These are phyloP conservation scores for Yamadazyma nakazawae DNA, from an alignment of 805 yeast genomes.

Conservation along the genomic window DNA sequence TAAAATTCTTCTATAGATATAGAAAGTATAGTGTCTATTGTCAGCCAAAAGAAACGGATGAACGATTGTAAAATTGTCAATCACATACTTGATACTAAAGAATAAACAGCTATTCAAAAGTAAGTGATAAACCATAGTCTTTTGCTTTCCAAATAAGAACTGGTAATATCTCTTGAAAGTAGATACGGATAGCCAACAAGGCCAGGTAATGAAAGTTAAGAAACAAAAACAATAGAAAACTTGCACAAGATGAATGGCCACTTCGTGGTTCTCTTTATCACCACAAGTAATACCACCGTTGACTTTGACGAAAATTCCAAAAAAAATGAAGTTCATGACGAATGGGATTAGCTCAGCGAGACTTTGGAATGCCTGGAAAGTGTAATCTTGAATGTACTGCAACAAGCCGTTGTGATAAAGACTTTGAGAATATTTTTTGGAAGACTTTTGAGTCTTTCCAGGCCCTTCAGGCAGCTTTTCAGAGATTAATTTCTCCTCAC, in stretches of 20 bases:
- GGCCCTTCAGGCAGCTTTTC: neutral
- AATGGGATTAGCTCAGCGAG: conserved; percentile 46
- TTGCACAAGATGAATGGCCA: conserved; percentile 74
- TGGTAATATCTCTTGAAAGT: conserved; percentile 22
- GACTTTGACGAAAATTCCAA: conserved; percentile 52
- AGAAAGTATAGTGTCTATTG: conserved; percentile 90
- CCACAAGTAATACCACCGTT: conserved; percentile 91
- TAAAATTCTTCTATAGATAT: conserved; percentile 69
- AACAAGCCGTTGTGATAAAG: conserved; percentile 8
- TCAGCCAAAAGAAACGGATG: conserved; percentile 94
- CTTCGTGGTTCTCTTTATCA: conserved; percentile 80
- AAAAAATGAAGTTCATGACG: conserved; percentile 47
- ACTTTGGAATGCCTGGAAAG: conserved; percentile 20
- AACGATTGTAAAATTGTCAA: conserved; percentile 62
- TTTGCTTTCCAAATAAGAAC: conserved; percentile 7
- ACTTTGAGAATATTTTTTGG: neutral
- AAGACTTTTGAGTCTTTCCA: neutral
- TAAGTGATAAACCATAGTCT: conserved; percentile 15
- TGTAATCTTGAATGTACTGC: conserved; percentile 21
- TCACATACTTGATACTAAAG: conserved; percentile 39
- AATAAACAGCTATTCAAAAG: conserved; percentile 13
- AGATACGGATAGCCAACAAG: conserved; percentile 61
- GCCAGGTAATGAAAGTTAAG: conserved; percentile 61
- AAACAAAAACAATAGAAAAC: conserved; percentile 73
- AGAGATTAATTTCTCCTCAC: neutral